Percentiles rank a stretch among this genome's conserved stretches.
Evolutionary conservation across 371 early-diverging fungal species (phyloP).

Genomic region (Mortierella sp.): DNA sequence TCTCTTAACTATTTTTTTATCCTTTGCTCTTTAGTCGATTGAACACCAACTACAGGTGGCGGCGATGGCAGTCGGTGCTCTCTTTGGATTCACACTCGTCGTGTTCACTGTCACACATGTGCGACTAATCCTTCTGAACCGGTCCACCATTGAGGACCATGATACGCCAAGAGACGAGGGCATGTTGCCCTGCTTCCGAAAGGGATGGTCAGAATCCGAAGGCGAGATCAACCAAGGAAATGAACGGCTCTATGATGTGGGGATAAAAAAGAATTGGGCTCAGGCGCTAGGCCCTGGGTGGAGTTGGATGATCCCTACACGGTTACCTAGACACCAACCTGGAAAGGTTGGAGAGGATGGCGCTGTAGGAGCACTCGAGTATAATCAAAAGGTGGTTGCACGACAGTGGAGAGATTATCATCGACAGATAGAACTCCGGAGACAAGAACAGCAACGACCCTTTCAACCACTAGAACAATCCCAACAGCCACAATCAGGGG

Average conservation of each 20-base stretch:
- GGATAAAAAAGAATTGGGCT: slow-evolving; percentile 45
- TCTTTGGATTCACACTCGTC: slow-evolving; percentile 54
- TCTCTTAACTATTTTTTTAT: slow-evolving; percentile 16
- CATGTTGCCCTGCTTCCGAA: slow-evolving; percentile 57
- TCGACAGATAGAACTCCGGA: slow-evolving; percentile 13
- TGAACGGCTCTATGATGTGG: slow-evolving; percentile 61
- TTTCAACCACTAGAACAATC: not conserved
- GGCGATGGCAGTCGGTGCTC: slow-evolving; percentile 57
- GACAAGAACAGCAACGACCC: slow-evolving; percentile 29
- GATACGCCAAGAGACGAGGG: slow-evolving; percentile 55
- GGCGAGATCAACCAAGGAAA: slow-evolving; percentile 57
- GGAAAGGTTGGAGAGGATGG: slow-evolving; percentile 21
- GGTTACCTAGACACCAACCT: slow-evolving; percentile 6
- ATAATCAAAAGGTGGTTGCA: slow-evolving; percentile 43
- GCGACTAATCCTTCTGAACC: slow-evolving; percentile 61
- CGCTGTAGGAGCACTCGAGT: not conserved
- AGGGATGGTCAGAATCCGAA: slow-evolving; percentile 57
- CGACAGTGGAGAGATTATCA: slow-evolving; percentile 42
- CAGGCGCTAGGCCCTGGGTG: slow-evolving; percentile 37
- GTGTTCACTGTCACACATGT: slow-evolving; percentile 54
- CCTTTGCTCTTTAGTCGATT: slow-evolving; percentile 36
- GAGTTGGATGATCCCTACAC: slow-evolving; percentile 23
- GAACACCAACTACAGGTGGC: slow-evolving; percentile 31
- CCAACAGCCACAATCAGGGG: too few relatives aligned
- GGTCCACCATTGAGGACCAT: slow-evolving; percentile 67